Percentiles rank a stretch among this genome's conserved stretches.
Evolutionary conservation across 73 alveolate genomes (phyloP).

Genomic region (Blepharisma stoltei): DNA sequence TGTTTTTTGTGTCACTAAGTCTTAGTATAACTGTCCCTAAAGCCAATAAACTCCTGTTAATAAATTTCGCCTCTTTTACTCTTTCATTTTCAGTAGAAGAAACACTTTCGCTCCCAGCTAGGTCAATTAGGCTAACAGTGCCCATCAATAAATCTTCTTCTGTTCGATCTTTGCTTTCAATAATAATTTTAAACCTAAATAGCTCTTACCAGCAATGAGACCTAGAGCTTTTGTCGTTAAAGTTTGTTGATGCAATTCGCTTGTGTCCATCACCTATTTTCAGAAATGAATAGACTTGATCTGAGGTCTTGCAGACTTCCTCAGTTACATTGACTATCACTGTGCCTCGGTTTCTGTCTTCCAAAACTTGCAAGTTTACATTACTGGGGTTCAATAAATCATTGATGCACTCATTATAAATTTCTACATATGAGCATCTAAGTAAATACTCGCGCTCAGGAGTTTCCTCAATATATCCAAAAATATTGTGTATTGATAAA

Average conservation of each 20-base stretch:
- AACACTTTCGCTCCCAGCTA: conserved; percentile 94
- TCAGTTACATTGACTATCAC: conserved; percentile 34
- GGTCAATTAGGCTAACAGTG: conserved; percentile 47
- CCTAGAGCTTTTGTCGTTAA: conserved; percentile 50
- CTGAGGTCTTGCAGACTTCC: conserved; percentile 45
- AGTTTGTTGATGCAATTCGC: conserved; percentile 57
- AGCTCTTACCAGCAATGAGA: conserved; percentile 46
- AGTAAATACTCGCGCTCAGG: conserved; percentile 38
- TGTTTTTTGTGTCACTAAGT: conserved; percentile 41
- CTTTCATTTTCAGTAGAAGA: conserved; percentile 60
- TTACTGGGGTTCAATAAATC: conserved; percentile 75
- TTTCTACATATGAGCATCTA: conserved; percentile 77
- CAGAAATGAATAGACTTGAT: conserved; percentile 36
- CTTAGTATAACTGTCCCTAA: conserved; percentile 77
- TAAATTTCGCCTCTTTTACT: conserved; percentile 58
- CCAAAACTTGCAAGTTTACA: conserved; percentile 52
- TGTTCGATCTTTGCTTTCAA: conserved; percentile 2
- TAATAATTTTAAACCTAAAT: neutral
- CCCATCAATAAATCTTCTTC: neutral
- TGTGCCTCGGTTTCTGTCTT: conserved; percentile 42
- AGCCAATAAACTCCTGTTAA: conserved; percentile 76
- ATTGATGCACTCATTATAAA: conserved; percentile 88
- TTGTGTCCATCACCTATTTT: conserved; percentile 57
- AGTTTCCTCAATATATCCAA: conserved; percentile 13
- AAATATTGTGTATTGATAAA: conserved; percentile 32